Conservation (phyloP, 192 early-diverging fungal species). For the Backusella parvicylindrica region DNA sequence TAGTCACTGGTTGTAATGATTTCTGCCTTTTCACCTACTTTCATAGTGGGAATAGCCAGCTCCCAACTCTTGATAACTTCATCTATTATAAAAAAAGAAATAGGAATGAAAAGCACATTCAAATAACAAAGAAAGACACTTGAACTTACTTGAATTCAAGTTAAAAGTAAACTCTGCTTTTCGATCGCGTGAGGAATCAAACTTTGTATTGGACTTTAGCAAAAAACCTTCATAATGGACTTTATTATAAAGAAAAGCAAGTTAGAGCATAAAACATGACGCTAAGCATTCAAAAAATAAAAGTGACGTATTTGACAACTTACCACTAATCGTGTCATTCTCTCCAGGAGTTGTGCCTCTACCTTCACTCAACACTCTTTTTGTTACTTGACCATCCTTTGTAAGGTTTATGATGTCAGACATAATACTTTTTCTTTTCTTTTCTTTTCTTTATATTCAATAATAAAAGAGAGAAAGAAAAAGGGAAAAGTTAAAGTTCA, state of each 20-base stretch:
- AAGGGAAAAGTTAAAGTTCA: not conserved
- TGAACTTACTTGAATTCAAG: slow-evolving; percentile 33
- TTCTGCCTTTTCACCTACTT: slow-evolving; percentile 40
- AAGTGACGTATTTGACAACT: not conserved
- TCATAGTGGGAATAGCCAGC: slow-evolving; percentile 38
- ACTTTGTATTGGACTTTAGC: not conserved
- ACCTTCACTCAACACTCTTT: not conserved
- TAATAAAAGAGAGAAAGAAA: not conserved
- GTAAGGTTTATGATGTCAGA: not conserved
- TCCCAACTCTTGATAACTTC: slow-evolving; percentile 43
- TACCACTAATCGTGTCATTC: not conserved
- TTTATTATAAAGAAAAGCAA: not conserved
- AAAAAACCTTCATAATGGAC: slow-evolving; percentile 8
- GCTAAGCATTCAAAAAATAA: too few species aligned
- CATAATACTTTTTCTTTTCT: not conserved
- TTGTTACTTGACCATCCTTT: not conserved
- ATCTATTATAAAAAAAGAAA: not conserved
- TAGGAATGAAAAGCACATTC: too few species aligned
- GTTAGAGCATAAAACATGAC: not conserved
- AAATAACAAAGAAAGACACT: not conserved
- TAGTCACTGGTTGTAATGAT: slow-evolving; percentile 36
- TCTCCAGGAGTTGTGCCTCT: not conserved
- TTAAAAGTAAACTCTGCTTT: slow-evolving; percentile 26
- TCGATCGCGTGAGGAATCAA: slow-evolving; percentile 40
- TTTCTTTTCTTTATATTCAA: not conserved